phyloP scores from a whole-genome alignment of 2,329 filamentous ascomycete species.

The Zarea fungicola region DNA sequence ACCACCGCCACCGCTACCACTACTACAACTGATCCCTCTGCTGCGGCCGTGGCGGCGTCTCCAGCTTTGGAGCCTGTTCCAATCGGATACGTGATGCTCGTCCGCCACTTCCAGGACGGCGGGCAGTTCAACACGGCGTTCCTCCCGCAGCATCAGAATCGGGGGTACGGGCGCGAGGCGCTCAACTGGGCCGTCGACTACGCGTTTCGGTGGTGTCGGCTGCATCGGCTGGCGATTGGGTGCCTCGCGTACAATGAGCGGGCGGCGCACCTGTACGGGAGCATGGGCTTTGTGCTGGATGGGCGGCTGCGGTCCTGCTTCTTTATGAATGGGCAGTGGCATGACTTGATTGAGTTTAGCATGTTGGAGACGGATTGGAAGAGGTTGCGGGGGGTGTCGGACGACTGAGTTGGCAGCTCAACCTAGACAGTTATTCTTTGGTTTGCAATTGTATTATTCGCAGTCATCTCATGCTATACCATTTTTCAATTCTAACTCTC shows the following conservation, averaged over 20 bases:
- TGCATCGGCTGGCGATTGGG: background rate
- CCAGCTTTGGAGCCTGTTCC: background rate
- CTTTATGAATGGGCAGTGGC: background rate
- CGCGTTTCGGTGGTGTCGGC: background rate
- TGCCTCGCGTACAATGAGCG: background rate
- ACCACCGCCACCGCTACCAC: too few species aligned
- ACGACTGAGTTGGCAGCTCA: too few species aligned
- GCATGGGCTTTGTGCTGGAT: background rate
- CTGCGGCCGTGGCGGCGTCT: background rate
- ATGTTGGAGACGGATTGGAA: background rate
- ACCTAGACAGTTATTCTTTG: too few species aligned
- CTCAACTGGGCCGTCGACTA: constrained; percentile 1
- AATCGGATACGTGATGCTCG: background rate
- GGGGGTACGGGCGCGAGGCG: background rate
- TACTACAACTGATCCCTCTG: too few species aligned
- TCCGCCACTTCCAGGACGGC: background rate
- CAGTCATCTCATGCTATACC: too few species aligned
- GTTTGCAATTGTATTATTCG: too few species aligned
- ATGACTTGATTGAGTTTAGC: background rate
- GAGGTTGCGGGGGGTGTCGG: background rate
- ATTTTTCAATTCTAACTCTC: too few species aligned
- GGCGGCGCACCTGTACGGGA: background rate
- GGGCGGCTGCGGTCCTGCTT: background rate
- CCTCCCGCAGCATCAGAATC: background rate
- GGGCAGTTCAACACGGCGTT: background rate